Evolutionary conservation across 495 filamentous ascomycete genomes (phyloP), one percentile per base, ranked within the genome.

Genomic region (Tuber indicum): DNA sequence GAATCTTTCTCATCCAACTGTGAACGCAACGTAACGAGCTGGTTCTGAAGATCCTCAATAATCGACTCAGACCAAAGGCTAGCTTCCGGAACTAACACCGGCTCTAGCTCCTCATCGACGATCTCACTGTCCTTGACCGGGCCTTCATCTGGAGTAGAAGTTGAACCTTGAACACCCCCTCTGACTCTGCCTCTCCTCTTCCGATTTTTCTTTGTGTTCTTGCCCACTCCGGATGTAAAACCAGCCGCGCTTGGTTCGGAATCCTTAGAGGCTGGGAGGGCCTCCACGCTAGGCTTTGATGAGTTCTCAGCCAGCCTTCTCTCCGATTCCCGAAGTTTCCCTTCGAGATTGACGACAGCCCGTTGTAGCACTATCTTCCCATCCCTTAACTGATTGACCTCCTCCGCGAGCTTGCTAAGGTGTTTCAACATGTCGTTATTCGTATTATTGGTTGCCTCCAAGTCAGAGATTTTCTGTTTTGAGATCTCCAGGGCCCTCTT

Each of bases 121-220:
- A 79, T 83, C 46, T 83, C 81, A 14, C 75, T 79, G 42, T 83
- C 81, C 71, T 83, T 83, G 7, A 83, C 73, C 1, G 80, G 75
- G n/a, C 72, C 72, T 41, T 81, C 79, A 12, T 75, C 76, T 19
- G 81, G 72, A n/a, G 84, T 82, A 75, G 87, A 84, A 26, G 78
- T 77, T 6, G 86, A 72, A 39, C 69, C 58, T 75, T 88, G 85
- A n/a, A 86, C 82, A 8, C 84, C 86, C 72, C 89, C 90, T 23
- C 87, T 89, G 58, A 89, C 90, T 70, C 80, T 82, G 0, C 78
- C 70, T 87, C 93, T 97, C 88, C 96, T 97, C 87, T 95, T 97
- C 84, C 95, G 96, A 73, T 91, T 92, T 71, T 92, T 96, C 82
- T 93, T 97, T 86, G 94, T 96, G 84, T 91, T 93, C 32, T 85